A percentile compares a stretch with the other conserved stretches of the same genome.
Evolutionary conservation across 208 protist species (phyloP).

Genomic region (Acanthamoeba lenticulata): DNA sequence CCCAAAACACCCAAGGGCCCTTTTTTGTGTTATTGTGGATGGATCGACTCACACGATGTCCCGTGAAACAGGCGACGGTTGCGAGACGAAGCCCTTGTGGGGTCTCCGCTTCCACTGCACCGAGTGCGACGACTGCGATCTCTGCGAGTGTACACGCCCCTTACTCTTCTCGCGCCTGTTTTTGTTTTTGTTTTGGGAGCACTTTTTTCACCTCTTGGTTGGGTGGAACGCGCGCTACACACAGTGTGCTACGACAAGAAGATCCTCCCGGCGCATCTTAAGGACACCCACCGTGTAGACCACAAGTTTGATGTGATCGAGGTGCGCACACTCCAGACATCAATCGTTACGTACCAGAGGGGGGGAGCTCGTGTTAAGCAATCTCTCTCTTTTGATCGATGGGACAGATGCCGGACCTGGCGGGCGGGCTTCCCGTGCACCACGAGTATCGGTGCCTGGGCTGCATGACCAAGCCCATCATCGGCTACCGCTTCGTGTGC

Average conservation of each 20-base stretch:
- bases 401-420: conserved; percentile 42
- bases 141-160: conserved; percentile 69
- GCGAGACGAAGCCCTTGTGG: conserved; percentile 75
- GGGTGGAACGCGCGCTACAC: no score
- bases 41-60: neutral
- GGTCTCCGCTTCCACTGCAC: conserved; percentile 76
- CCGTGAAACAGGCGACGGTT: conserved; percentile 46
- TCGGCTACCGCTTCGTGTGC: conserved; percentile 61
- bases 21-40: neutral
- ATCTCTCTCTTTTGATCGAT: neutral
- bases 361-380: no score
- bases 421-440: conserved; percentile 52
- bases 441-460: conserved; percentile 40
- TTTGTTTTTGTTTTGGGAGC: no score
- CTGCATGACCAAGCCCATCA: conserved; percentile 61
- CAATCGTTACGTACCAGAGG: neutral
- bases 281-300: neutral
- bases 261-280: conserved; percentile 8
- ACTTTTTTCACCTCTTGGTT: neutral
- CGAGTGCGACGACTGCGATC: conserved; percentile 76
- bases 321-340: neutral
- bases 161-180: neutral
- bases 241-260: conserved; percentile 70
- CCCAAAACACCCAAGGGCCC: neutral
- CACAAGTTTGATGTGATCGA: conserved; percentile 64